These are phyloP conservation scores for Ceratocystis colombiana DNA, from an alignment of 2,329 filamentous ascomycete species.

Conservation along the genomic window DNA sequence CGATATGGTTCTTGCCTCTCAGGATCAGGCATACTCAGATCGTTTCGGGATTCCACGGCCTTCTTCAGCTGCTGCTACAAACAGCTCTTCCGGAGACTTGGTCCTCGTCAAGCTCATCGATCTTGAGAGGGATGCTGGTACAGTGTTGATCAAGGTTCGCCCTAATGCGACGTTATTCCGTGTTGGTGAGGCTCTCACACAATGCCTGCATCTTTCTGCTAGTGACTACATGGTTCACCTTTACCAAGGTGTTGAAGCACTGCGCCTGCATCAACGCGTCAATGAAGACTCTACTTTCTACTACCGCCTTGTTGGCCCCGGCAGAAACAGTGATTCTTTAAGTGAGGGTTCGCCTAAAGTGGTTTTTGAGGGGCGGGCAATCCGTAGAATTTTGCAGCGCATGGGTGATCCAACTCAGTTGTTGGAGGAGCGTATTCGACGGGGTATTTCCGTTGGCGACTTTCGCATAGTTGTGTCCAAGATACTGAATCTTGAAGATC, in stretches of 20 bases:
- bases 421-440: slow-evolving; percentile 12
- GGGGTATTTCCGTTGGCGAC: slow-evolving; percentile 14
- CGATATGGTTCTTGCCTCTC: background rate
- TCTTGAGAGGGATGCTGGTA: slow-evolving; percentile 18
- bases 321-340: background rate
- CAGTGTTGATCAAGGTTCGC: slow-evolving; percentile 16
- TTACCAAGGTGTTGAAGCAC: slow-evolving; percentile 14
- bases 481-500: slow-evolving; percentile 18
- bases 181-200: slow-evolving; percentile 16
- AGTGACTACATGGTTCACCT: slow-evolving; percentile 20
- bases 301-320: slow-evolving; percentile 19
- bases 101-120: slow-evolving; percentile 17
- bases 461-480: slow-evolving; percentile 16
- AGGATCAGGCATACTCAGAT: background rate
- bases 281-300: slow-evolving; percentile 18
- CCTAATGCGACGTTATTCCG: slow-evolving; percentile 10
- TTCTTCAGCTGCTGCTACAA: slow-evolving; percentile 22
- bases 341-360: background rate
- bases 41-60: slow-evolving; percentile 19
- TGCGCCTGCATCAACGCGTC: slow-evolving; percentile 19
- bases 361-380: slow-evolving; percentile 1
- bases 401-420: background rate
- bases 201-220: slow-evolving; percentile 9
- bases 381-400: background rate
- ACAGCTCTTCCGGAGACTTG: slow-evolving; percentile 22